Percentiles rank a stretch among this genome's conserved stretches.
Evolutionary conservation across 192 early-diverging fungal species (phyloP).

Genomic region (Coemansia sp.): DNA sequence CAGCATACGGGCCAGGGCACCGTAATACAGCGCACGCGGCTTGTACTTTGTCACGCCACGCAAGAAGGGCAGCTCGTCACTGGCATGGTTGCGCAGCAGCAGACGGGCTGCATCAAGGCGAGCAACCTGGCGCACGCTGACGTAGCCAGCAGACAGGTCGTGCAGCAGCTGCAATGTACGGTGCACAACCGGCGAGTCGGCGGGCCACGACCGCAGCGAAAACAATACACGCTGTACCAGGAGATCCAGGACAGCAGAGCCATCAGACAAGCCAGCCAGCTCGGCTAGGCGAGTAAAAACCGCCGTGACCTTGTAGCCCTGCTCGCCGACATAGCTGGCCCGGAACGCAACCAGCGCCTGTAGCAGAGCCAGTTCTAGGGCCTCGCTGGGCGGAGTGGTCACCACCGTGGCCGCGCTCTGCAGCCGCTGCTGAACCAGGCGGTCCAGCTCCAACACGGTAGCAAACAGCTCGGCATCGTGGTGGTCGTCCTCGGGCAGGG

Average conservation of each 20-base stretch:
- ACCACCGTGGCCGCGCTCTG: conserved; percentile 49
- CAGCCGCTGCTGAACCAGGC: conserved; percentile 58
- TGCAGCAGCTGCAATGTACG: conserved; percentile 68
- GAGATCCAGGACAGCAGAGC: conserved; percentile 32
- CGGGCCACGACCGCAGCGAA: conserved; percentile 60
- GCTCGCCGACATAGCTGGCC: conserved; percentile 76
- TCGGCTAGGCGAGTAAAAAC: conserved; percentile 62
- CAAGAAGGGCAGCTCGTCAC: conserved; percentile 68
- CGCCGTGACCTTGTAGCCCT: conserved; percentile 52
- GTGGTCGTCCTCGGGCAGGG: conserved; percentile 71
- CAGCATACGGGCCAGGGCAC: conserved; percentile 67
- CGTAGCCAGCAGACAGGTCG: conserved; percentile 73
- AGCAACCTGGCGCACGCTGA: conserved; percentile 67
- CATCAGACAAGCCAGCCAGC: conserved; percentile 62
- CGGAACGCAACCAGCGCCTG: conserved; percentile 74
- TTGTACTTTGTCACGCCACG: conserved; percentile 53
- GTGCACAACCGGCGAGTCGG: conserved; percentile 52
- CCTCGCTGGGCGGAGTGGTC: conserved; percentile 50
- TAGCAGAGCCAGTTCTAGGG: conserved; percentile 74
- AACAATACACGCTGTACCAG: conserved; percentile 46
- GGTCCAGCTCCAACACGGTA: conserved; percentile 63
- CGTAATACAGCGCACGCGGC: conserved; percentile 68
- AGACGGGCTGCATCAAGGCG: conserved; percentile 65
- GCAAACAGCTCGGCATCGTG: conserved; percentile 71
- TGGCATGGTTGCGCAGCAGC: conserved; percentile 67